Percentiles rank a stretch among this genome's conserved stretches.
phyloP scores from a whole-genome alignment of 2,329 filamentous ascomycete species.

The Trichoderma citrinoviride region DNA sequence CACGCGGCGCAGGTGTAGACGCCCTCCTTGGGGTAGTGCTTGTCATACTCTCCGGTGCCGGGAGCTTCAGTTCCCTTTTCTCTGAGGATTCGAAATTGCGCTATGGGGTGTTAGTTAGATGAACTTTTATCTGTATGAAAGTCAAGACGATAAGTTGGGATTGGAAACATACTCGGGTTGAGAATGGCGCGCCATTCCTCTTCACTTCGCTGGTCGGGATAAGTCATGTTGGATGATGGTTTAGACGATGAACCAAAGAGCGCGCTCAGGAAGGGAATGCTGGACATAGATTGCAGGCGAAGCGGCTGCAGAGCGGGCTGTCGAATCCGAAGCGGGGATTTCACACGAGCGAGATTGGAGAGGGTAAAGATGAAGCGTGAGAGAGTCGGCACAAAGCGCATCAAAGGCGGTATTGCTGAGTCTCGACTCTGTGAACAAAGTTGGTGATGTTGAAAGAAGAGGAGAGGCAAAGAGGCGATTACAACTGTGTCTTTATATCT shows the following conservation, averaged over 20 bases:
- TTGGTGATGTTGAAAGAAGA: no score
- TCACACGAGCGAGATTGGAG: conserved; percentile 43
- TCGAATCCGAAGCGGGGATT: conserved; percentile 29
- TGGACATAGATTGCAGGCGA: conserved; percentile 62
- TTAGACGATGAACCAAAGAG: conserved; percentile 62
- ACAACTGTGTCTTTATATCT: neutral
- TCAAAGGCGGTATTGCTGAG: conserved; percentile 32
- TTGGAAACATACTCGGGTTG: conserved; percentile 49
- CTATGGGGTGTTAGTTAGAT: conserved; percentile 44
- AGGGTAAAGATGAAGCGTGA: conserved; percentile 49
- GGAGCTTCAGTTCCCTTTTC: conserved; percentile 87
- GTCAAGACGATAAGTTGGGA: neutral
- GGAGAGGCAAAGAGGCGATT: neutral
- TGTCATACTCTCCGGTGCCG: conserved; percentile 79
- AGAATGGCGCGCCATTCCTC: conserved; percentile 89
- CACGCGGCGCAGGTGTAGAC: conserved; percentile 88
- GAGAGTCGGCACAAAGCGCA: conserved; percentile 51
- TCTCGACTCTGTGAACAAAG: neutral
- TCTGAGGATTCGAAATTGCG: conserved; percentile 92
- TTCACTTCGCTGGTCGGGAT: conserved; percentile 75
- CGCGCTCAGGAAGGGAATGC: conserved; percentile 73
- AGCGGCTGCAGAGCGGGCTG: conserved; percentile 28
- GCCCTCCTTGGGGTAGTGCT: conserved; percentile 73
- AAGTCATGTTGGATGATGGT: conserved; percentile 57
- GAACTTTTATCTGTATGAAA: no score